Evolutionary conservation across 2,329 filamentous ascomycete genomes (phyloP).

Genomic region (Lachnellula suecica): DNA sequence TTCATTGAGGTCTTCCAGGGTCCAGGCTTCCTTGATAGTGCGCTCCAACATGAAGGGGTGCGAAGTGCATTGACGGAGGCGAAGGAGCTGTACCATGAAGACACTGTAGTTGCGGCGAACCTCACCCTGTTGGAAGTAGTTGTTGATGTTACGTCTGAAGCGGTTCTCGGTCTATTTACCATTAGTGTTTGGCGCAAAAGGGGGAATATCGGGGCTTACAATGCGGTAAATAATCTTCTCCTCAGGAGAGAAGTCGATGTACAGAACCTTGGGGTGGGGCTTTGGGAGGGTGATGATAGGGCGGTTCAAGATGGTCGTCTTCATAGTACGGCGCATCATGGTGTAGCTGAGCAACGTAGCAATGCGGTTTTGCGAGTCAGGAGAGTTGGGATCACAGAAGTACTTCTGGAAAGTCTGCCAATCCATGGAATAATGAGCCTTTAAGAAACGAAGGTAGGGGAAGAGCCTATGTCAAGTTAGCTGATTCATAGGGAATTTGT

Average conservation of each 20-base stretch:
- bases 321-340: constrained; percentile 56
- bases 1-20: constrained; percentile 24
- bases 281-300: constrained; percentile 54
- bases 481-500: neutral
- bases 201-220: constrained; percentile 42
- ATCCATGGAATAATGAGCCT: constrained; percentile 28
- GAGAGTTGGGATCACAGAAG: constrained; percentile 28
- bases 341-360: constrained; percentile 33
- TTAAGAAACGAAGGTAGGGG: constrained; percentile 33
- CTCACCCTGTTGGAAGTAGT: constrained; percentile 20
- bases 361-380: constrained; percentile 23
- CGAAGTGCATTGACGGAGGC: constrained; percentile 31
- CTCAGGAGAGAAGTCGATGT: constrained; percentile 48
- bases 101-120: constrained; percentile 20
- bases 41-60: constrained; percentile 33
- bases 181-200: too few species aligned
- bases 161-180: constrained; percentile 39
- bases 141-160: constrained; percentile 29
- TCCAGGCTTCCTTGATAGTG: constrained; percentile 31
- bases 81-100: constrained; percentile 32
- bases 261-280: constrained; percentile 41
- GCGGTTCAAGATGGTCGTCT: constrained; percentile 49
- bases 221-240: constrained; percentile 54
- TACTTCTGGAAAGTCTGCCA: constrained; percentile 27
- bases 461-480: constrained; percentile 24